A percentile compares a stretch with the other conserved stretches of the same genome.
Conservation (phyloP, 148 eudicot genomes). For the Vaccinium darrowii region DNA sequence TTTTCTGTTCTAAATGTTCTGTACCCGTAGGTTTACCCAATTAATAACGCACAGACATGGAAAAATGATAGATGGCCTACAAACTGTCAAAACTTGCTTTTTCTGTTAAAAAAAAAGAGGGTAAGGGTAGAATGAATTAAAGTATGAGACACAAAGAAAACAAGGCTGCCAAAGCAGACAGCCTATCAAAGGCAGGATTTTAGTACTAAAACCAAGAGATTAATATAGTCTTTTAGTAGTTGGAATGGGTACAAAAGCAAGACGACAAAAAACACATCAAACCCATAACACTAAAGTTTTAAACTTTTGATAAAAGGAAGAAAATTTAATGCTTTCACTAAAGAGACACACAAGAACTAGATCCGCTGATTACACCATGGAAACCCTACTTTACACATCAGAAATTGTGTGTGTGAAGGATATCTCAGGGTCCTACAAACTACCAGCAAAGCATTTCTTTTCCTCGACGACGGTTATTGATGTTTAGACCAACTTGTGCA, state of each 20-base stretch:
- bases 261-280: constrained; percentile 5
- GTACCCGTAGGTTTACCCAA: no score
- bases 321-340: background rate
- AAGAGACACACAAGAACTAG: background rate
- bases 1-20: no score
- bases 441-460: background rate
- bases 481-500: no score
- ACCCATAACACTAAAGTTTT: background rate
- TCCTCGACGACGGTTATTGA: no score
- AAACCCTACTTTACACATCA: background rate
- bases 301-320: background rate
- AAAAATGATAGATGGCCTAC: no score
- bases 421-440: background rate
- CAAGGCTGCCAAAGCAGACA: background rate
- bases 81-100: no score
- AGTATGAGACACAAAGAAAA: background rate
- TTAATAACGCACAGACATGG: no score
- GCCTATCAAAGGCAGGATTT: background rate
- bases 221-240: background rate
- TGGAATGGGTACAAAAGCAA: background rate
- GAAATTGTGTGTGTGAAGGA: background rate
- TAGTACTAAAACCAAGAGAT: background rate
- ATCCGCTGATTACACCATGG: background rate
- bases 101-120: background rate
- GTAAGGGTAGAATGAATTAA: no score